Evolutionary conservation across 805 yeast genomes (phyloP).

Genomic region (Kazachstania taianensis): DNA sequence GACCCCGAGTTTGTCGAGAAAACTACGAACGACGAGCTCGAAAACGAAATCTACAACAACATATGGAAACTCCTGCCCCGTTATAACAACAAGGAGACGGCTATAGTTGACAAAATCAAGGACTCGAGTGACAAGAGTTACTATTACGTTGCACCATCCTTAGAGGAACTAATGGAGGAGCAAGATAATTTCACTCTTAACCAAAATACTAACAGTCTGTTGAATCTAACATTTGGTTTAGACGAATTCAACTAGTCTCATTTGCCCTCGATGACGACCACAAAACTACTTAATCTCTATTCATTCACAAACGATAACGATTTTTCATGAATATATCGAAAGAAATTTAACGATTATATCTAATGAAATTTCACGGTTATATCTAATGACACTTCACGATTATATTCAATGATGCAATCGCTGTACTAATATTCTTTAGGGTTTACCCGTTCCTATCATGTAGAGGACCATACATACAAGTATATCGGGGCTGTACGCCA

Average conservation of each 20-base stretch:
- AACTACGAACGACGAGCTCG: not conserved
- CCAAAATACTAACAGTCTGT: not conserved
- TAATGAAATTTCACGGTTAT: too few species aligned
- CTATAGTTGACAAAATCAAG: not conserved
- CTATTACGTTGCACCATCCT: slow-evolving; percentile 23
- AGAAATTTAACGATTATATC: too few species aligned
- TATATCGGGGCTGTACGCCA: too few species aligned
- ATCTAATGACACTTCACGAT: too few species aligned
- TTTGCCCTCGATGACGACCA: too few species aligned
- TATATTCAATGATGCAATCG: not conserved
- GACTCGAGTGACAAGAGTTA: not conserved
- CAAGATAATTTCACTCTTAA: slow-evolving; percentile 12
- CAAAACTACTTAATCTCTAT: too few species aligned
- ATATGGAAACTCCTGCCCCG: slow-evolving; percentile 12
- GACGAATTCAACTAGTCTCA: too few species aligned
- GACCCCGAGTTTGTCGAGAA: not conserved
- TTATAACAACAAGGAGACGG: slow-evolving; percentile 3
- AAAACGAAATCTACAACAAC: slow-evolving; percentile 7
- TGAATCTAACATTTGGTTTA: not conserved
- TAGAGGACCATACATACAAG: too few species aligned
- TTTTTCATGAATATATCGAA: too few species aligned
- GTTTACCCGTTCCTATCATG: too few species aligned
- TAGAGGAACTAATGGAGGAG: slow-evolving; percentile 28
- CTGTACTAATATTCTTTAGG: not conserved
- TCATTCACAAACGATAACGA: too few species aligned